Conservation (phyloP, 768 basidiomycete genomes). For the Auricularia heimuer region DNA sequence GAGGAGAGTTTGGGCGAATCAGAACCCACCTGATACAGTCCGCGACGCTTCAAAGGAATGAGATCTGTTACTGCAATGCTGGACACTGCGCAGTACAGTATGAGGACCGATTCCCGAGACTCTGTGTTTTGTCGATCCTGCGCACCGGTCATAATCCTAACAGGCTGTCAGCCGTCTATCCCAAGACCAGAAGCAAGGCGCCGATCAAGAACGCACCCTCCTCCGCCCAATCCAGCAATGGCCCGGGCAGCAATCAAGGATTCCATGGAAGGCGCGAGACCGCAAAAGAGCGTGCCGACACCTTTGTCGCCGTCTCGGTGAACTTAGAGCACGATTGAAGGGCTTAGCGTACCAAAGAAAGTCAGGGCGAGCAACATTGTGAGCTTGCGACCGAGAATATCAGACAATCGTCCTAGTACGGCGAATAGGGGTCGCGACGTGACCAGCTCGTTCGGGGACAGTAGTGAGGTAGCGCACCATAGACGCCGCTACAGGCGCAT, state of each 20-base stretch:
- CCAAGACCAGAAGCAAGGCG: too few relatives aligned
- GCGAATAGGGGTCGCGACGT: conserved; percentile 13
- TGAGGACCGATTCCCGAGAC: conserved; percentile 12
- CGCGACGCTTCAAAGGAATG: conserved; percentile 46
- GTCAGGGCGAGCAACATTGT: conserved; percentile 74
- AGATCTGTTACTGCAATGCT: conserved; percentile 82
- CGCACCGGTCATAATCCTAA: conserved; percentile 75
- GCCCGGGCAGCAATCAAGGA: conserved; percentile 70
- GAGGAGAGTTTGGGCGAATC: conserved; percentile 5
- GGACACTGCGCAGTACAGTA: conserved; percentile 35
- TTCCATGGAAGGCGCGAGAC: conserved; percentile 79
- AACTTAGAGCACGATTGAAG: background rate
- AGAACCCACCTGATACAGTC: conserved; percentile 33
- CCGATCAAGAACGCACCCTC: conserved; percentile 42
- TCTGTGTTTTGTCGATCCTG: conserved; percentile 1
- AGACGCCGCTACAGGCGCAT: conserved; percentile 85
- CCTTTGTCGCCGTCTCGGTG: conserved; percentile 3
- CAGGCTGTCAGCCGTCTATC: conserved; percentile 3
- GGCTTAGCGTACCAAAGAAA: conserved; percentile 56
- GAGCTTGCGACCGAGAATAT: conserved; percentile 51
- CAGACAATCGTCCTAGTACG: conserved; percentile 62
- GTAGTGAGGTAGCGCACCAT: conserved; percentile 36
- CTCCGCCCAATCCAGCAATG: conserved; percentile 87
- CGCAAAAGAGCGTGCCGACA: conserved; percentile 77
- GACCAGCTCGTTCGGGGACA: background rate